Evolutionary conservation across 1,284 basidiomycete species (phyloP), one percentile per base, ranked within the genome.

Genomic region (Trichosporon inkin): DNA sequence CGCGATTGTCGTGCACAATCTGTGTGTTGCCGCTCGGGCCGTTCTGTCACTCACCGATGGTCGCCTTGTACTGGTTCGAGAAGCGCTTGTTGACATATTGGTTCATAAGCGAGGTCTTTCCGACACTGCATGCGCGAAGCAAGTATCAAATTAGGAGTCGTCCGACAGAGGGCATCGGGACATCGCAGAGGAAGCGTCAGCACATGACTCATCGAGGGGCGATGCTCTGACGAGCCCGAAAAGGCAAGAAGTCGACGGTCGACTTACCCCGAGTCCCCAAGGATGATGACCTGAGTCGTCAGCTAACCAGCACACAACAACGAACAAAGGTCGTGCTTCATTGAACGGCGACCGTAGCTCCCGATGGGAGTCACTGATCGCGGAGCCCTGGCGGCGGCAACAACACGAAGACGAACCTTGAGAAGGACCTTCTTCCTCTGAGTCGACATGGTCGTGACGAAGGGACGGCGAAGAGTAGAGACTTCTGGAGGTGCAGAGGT

Each of bases 61-160:
- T 96, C 11, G 93, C 94, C 82, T 99, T 99, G 85, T 99, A 99
- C 80, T 98, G 95, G 79, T 95, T 97, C 74, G 90, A 95, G 81
- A 99, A 99, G 67, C 96, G 89, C 81, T 98, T 99, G 87, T 99
- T 99, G 72, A 99, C 96, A 83, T 98, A 99, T 83, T 99, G 96
- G 83, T 98, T 99, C 96, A 99, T 99, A 71, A 99, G 86, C 41
- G 95, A 99, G 53, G 95, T 99, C 88, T 99, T 99, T 56, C 95
- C 96, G 78, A 99, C 96, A 63, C 95, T 96, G 73, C 34, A 37
- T 14, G 2, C n/a, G 36, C 35, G 17, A 37, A 10, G 6, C 20
- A 22, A 32, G 36, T 37, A 19, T 19, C 32, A 2, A 56, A 8
- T 10, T 24, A 24, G 36, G 40, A 24, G 40, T 37, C 35, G 51